phyloP scores from a whole-genome alignment of 106 monocot genomes.

The Amphibolis antarctica region DNA sequence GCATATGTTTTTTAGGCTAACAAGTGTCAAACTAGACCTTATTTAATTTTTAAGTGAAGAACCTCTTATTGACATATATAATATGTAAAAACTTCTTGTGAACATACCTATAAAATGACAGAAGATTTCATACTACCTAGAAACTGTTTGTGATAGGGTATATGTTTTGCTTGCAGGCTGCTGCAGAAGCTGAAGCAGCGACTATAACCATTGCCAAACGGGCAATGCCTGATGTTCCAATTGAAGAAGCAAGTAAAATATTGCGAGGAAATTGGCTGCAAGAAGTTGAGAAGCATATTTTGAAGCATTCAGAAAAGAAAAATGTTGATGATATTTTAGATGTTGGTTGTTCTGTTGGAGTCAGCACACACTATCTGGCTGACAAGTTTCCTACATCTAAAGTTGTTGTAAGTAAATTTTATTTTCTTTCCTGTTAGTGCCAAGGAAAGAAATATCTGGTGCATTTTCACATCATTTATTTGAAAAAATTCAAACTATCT shows the following conservation, averaged over 20 bases:
- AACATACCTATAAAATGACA: too few species aligned
- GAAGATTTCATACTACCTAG: too few species aligned
- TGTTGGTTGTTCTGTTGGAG: conserved; percentile 76
- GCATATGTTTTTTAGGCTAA: too few species aligned
- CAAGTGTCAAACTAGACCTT: too few species aligned
- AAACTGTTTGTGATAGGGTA: too few species aligned
- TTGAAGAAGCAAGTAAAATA: conserved; percentile 44
- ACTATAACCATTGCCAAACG: conserved; percentile 64
- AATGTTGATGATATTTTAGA: conserved; percentile 54
- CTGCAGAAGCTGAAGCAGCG: conserved; percentile 82
- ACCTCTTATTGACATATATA: too few species aligned
- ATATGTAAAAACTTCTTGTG: too few species aligned
- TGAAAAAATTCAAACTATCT: too few species aligned
- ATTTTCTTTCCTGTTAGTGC: background rate
- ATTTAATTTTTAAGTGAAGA: too few species aligned
- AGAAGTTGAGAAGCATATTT: conserved; percentile 47
- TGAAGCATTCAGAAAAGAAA: conserved; percentile 25
- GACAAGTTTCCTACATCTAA: conserved; percentile 55
- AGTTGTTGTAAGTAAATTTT: conserved; percentile 35
- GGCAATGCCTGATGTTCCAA: conserved; percentile 55
- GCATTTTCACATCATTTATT: too few species aligned
- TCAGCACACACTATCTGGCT: conserved; percentile 62
- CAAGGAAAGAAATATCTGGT: too few species aligned
- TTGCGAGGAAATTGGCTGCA: conserved; percentile 62
- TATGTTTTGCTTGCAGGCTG: conserved; percentile 34